Evolutionary conservation across 78 protist species (phyloP), one percentile per base, ranked within the genome.

Genomic region (Isochrysis galbana): DNA sequence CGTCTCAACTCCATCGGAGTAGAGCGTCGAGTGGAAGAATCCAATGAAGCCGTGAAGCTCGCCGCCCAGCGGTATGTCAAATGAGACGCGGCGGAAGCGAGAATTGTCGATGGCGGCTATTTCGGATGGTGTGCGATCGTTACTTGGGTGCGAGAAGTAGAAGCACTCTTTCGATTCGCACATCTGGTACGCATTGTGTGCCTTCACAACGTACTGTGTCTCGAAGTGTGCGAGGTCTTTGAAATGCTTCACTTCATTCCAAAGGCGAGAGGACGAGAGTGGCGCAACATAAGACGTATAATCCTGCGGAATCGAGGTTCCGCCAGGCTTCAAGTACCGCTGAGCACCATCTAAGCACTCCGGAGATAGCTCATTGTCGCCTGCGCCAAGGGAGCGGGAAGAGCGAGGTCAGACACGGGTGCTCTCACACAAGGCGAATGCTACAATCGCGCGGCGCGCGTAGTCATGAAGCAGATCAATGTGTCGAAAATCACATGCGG

Each of bases 281-380:
- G 98, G 98, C 29, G 97, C 96, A 11, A 97, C 34, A 91, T 74
- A 97, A 5, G 98, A 96, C 0, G 97, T 95, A 93, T 97, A 98
- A 74, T 72, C n/a, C 7, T 21, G 0, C 26, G 99, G 99, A 3
- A 98, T 97, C 87, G 97, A 95, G 51, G 97, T 89, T 39, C 99
- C 99, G 2, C 32, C 45, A 96, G 69, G 44, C 67, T 47, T n/a
- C 32, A 77, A 22, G 47, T 32, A 48, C 41, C 72, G 84, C 90
- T 34, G 51, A 32, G 90, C 94, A 26, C 99, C 99, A 84, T 99
- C 99, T 42, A 99, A 94, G 90, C 99, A 99, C 97, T 99, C 99
- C 17, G 99, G 99, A 32, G 99, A 96, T n/a, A 99, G 96, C 91
- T 99, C 99, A 80, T 99, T 99, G 95, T 99, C 99, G 21, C n/a